Evolutionary conservation across 1,139 yeast genomes (phyloP).

Genomic region (Schizosaccharomyces versatilis): DNA sequence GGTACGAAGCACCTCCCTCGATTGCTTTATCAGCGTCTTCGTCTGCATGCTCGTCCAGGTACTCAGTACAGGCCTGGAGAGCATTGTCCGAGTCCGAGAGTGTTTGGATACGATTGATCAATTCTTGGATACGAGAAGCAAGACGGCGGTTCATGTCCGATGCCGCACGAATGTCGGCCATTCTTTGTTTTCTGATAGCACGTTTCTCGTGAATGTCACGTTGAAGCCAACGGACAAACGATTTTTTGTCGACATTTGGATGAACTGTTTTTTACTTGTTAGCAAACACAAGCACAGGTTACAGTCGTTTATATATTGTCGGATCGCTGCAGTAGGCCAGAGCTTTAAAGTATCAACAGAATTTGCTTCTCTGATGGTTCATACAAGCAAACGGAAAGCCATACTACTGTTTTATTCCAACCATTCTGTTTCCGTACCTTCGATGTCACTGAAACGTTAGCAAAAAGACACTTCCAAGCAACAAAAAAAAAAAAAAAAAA

Average conservation of each 20-base stretch:
- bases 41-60: slow-evolving; percentile 19
- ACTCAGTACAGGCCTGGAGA: slow-evolving; percentile 2
- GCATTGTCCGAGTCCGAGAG: slow-evolving; percentile 13
- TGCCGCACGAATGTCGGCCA: slow-evolving; percentile 53
- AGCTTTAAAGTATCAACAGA: too few species aligned
- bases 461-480: background rate
- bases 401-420: background rate
- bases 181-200: slow-evolving; percentile 52
- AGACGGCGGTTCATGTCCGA: slow-evolving; percentile 54
- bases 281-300: too few species aligned
- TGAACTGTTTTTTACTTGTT: slow-evolving; percentile 30
- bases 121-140: slow-evolving; percentile 45
- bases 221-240: slow-evolving; percentile 91
- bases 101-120: slow-evolving; percentile 23
- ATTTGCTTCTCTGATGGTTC: too few species aligned
- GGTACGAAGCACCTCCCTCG: slow-evolving; percentile 53
- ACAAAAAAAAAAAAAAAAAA: slow-evolving; percentile 45
- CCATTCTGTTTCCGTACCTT: background rate
- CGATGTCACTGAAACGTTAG: slow-evolving; percentile 1
- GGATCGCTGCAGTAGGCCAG: too few species aligned
- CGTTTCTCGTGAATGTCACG: slow-evolving; percentile 91
- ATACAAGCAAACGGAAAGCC: too few species aligned
- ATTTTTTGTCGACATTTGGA: slow-evolving; percentile 86
- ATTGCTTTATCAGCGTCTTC: slow-evolving; percentile 24
- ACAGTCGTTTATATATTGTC: too few species aligned